Evolutionary conservation across 805 yeast genomes (phyloP), one percentile per base, ranked within the genome.

Genomic region (Priceomyces melissophilus): DNA sequence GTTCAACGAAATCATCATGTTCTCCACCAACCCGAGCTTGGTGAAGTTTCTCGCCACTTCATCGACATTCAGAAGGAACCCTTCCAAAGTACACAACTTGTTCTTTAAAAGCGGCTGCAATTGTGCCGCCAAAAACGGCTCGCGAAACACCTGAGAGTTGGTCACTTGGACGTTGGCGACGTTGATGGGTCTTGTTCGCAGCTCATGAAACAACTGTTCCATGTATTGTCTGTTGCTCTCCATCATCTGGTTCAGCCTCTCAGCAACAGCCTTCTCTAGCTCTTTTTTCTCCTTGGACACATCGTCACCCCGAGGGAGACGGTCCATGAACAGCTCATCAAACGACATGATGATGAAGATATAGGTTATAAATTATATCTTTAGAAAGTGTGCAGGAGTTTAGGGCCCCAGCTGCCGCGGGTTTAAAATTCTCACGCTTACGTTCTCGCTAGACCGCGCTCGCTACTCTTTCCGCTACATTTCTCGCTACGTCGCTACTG

Each of bases 71-170:
- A 44, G 30, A 14, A 78, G 50, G 10, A 78, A 58, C 8, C 62
- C 52, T n/a, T 57, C 53, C 16, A 80, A 55, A 3, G 76, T 75
- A 30, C 64, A 46, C 10, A 57, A 46, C n/a, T 71, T 63, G 17
- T 55, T 44, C 7, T 52, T 48, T 16, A 74, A 51, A 34, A 81
- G 53, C 1, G 84, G 81, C 13, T 56, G 52, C 16, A 81, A 52
- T 47, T 79, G 85, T 4, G 60, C 48, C 10, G 58, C 52, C 3
- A 80, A 45, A 52, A 79, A 81, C 0, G 60, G 27, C 39, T 67
- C 67, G 29, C 84, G 57, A 45, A 73, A 76, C 10, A 60, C 58
- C 25, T 73, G 71, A 4, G 73, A 61, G 16, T 81, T 81, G 35
- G 71, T 62, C 8, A 80, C 57, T 43, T 75, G 76, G 8, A 78